Evolutionary conservation across 345 rosid genomes (phyloP), one percentile per base, ranked within the genome.

Genomic region (Kernera saxatilis): DNA sequence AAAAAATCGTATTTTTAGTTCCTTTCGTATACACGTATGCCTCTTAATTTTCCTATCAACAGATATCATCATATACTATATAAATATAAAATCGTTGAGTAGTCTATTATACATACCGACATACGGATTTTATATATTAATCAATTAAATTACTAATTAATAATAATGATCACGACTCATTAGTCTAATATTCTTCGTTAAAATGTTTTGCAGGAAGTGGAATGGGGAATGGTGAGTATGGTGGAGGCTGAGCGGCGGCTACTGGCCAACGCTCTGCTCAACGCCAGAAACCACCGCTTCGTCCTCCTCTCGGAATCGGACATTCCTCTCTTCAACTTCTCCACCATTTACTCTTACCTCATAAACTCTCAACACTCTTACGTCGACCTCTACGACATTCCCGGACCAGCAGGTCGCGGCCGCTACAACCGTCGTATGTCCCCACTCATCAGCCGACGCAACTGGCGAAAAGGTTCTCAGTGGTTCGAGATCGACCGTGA

Each of bases 381-480:
- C n/a, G 76, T 93, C 3, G 80, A 85, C 51, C 63, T 83, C 48
- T 85, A 82, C n/a, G 96, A 91, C 53, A 9, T 73, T 19, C 81
- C 72, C 0, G 86, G 91, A 26, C 80, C 86, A 2, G 85, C 82
- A 0, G 97, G 92, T 35, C 86, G 91, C 0, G 93, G 97, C 66
- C 83, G 98, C 4, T 93, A 87, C 72, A 83, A 25, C 53, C 45
- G 10, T 0, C 45, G 15, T 2, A 86, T 91, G 93, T 63, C 58
- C 17, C 92, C 97, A 1, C 1, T 41, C n/a, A 75, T 93, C 15
- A 58, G 3, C 7, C 69, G 82, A 2, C 3, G 58, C 1, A 83
- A 81, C 8, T 93, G 98, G 97, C 75, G 97, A 21, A 90, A 93
- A 72, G 98, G 97, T 5, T 86, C 98, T 1, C 98, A 93, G 6